Evolutionary conservation across 371 early-diverging fungal species (phyloP).

Genomic region (Mortierella sp.): DNA sequence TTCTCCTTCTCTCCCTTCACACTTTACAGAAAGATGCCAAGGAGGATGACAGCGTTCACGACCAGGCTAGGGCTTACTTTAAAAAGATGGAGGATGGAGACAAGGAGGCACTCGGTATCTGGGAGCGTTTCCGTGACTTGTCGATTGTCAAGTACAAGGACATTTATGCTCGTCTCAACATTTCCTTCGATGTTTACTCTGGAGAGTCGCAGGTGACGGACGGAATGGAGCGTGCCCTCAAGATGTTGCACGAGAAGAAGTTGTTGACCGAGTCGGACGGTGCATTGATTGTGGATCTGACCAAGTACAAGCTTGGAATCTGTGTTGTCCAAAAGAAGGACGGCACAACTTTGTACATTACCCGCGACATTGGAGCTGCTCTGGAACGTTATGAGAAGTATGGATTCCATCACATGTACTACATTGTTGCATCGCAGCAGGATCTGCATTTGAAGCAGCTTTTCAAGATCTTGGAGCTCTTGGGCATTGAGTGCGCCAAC

Average conservation of each 20-base stretch:
- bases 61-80: conserved; percentile 96
- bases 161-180: conserved; percentile 93
- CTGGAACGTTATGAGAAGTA: conserved; percentile 91
- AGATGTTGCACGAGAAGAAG: conserved; percentile 74
- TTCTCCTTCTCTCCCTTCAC: background rate
- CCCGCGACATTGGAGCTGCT: conserved; percentile 99
- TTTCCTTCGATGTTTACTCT: conserved; percentile 97
- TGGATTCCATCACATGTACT: conserved; percentile 95
- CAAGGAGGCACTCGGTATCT: conserved; percentile 83
- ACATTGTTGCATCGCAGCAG: conserved; percentile 97
- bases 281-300: conserved; percentile 89
- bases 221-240: conserved; percentile 82
- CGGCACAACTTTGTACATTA: conserved; percentile 97
- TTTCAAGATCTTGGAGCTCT: conserved; percentile 90
- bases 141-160: conserved; percentile 96
- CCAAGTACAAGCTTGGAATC: conserved; percentile 83
- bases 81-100: conserved; percentile 98
- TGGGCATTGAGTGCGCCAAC: conserved; percentile 84
- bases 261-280: conserved; percentile 85
- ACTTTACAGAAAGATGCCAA: conserved; percentile 65
- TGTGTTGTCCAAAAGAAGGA: conserved; percentile 95
- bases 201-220: conserved; percentile 97
- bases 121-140: conserved; percentile 94
- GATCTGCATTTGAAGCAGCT: conserved; percentile 97
- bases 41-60: conserved; percentile 79